Evolutionary conservation across 2,329 filamentous ascomycete species (phyloP), one percentile per base, ranked within the genome.

Genomic region (Aciculosporium take): DNA sequence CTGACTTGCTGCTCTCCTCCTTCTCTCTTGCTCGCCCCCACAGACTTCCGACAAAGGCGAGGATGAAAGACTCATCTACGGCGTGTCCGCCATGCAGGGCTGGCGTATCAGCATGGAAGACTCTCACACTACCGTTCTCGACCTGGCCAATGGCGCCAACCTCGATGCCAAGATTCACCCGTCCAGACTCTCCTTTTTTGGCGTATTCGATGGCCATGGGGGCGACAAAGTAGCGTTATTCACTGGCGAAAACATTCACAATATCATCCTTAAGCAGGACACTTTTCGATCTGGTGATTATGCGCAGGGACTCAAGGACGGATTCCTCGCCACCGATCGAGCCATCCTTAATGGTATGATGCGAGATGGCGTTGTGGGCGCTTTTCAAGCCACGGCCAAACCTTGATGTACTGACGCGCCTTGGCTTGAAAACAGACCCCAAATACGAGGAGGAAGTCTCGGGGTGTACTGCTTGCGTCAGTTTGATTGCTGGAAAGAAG

Each of bases 91-190:
- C 65, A 98, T 98, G 91, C 91, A 98, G 67, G 91, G 91, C 71
- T 98, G 91, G 91, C 84, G 91, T 68, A 96, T 98, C 68, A 94
- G 85, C 71, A 98, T 98, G 91, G 91, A 98, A 64, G 91, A 98
- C 62, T 80, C 91, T 49, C 91, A 98, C 67, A 85, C 84, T 47
- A 76, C 84, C 42, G 69, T 96, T 40, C 82, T 98, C 59, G 85
- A 96, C 63, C 77, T 96, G 37, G 41, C 35, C 51, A 76, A 91
- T 56, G 69, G 77, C 46, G 55, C 60, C 44, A 56, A 64, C 44
- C 59, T 60, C 45, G 71, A 76, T 21, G 68, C 77, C 50, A 73
- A 81, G 53, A 76, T 77, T 39, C 73, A 81, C 53, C 69, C 79
- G 54, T 76, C 81, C 54, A 79, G 83, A 58, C 71, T 96, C 56